Percentiles rank a stretch among this genome's conserved stretches.
Conservation (phyloP, 2,329 filamentous ascomycete species). For the Rachicladosporium sp. region DNA sequence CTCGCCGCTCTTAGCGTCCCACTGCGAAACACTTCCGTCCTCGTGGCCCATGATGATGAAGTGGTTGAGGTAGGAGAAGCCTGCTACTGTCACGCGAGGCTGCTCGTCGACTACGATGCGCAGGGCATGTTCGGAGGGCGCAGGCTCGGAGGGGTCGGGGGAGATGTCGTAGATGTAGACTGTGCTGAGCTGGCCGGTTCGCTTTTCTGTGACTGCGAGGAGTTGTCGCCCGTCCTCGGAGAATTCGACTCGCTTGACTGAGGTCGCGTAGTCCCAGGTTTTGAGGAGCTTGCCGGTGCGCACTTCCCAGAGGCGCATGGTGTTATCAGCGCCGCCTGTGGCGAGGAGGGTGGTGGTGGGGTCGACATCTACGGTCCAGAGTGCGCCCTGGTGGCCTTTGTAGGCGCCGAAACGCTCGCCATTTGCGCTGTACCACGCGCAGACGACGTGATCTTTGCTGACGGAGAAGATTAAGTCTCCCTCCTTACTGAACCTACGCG, state of each 20-base stretch:
- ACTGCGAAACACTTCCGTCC: constrained; percentile 82
- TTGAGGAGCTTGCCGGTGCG: constrained; percentile 90
- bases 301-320: constrained; percentile 92
- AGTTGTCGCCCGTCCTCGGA: constrained; percentile 83
- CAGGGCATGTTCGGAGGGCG: constrained; percentile 69
- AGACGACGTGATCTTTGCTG: constrained; percentile 91
- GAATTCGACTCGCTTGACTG: constrained; percentile 97
- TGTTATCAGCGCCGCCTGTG: constrained; percentile 95
- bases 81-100: constrained; percentile 94
- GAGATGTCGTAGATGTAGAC: constrained; percentile 88
- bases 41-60: constrained; percentile 98
- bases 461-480: constrained; percentile 95
- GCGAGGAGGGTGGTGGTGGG: constrained; percentile 84
- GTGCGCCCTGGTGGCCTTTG: constrained; percentile 89
- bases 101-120: constrained; percentile 81
- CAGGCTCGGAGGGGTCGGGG: constrained; percentile 68
- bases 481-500: constrained; percentile 69
- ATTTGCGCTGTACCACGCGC: constrained; percentile 95
- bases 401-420: constrained; percentile 96
- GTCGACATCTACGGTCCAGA: constrained; percentile 97
- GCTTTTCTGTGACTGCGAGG: constrained; percentile 94
- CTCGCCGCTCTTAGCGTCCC: constrained; percentile 85
- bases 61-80: constrained; percentile 86
- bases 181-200: constrained; percentile 88
- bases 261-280: constrained; percentile 94